A percentile compares a stretch with the other conserved stretches of the same genome.
Evolutionary conservation across 108 stramenopile genomes (phyloP).

Genomic region (Schizochytrium sp.): DNA sequence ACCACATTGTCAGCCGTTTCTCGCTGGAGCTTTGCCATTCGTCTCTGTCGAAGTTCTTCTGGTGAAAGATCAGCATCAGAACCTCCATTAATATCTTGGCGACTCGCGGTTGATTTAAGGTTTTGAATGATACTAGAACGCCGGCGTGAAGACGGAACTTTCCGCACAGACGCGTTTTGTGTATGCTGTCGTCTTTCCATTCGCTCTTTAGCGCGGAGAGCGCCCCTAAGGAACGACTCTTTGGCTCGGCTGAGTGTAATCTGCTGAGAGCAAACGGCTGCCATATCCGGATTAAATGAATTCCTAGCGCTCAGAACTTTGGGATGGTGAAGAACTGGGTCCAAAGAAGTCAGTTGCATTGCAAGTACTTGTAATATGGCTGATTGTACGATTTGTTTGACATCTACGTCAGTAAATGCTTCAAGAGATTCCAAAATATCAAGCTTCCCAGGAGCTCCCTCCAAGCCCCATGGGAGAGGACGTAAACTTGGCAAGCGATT

Average conservation of each 20-base stretch:
- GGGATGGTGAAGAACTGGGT: too few relatives aligned
- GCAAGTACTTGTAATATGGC: too few relatives aligned
- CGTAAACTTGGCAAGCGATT: background rate
- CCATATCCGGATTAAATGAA: background rate
- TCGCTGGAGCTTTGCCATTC: conserved; percentile 8
- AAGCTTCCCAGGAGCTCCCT: background rate
- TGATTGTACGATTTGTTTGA: background rate
- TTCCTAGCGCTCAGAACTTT: too few relatives aligned
- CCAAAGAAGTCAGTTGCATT: too few relatives aligned
- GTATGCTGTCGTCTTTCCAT: background rate
- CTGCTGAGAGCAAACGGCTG: background rate
- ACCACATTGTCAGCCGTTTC: background rate
- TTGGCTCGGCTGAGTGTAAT: background rate
- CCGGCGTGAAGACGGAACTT: background rate
- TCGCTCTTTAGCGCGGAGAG: background rate
- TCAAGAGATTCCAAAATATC: background rate
- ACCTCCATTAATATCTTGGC: too few relatives aligned
- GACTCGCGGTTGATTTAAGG: too few relatives aligned
- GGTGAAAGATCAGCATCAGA: too few relatives aligned
- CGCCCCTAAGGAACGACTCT: conserved; percentile 13
- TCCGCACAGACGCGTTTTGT: background rate
- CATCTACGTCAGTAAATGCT: background rate
- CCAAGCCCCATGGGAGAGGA: background rate
- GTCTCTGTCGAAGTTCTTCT: background rate
- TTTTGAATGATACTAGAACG: background rate